These are phyloP conservation scores for Silene uniflora DNA, from an alignment of 148 eudicot genomes.

Conservation along the genomic window DNA sequence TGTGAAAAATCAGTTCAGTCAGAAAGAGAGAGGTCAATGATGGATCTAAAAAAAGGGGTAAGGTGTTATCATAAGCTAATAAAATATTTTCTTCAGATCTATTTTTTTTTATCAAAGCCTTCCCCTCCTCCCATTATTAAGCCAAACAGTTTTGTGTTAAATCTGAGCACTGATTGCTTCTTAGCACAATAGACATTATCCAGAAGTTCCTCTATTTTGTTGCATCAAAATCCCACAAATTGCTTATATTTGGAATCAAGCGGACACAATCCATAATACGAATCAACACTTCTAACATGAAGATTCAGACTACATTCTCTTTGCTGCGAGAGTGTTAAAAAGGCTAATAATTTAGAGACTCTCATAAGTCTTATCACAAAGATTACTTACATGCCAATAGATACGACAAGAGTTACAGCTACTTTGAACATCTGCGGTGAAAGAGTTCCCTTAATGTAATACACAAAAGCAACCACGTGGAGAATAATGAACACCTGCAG, in stretches of 20 bases:
- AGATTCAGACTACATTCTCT: neutral
- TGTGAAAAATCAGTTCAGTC: too few species aligned
- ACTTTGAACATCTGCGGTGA: slow-evolving; percentile 92
- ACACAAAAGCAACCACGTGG: slow-evolving; percentile 93
- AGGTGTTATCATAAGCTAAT: too few species aligned
- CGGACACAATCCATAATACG: neutral
- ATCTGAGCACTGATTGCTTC: neutral
- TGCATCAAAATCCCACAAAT: too few species aligned
- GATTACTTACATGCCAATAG: slow-evolving; percentile 77
- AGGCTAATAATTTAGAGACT: neutral
- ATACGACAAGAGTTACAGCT: slow-evolving; percentile 84
- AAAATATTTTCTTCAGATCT: too few species aligned
- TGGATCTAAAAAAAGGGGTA: too few species aligned
- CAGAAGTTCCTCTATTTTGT: too few species aligned
- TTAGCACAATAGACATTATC: too few species aligned
- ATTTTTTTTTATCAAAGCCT: too few species aligned
- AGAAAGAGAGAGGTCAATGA: too few species aligned
- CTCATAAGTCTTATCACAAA: neutral
- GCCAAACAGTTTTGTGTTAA: too few species aligned
- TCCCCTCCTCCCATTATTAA: too few species aligned
- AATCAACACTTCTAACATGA: neutral
- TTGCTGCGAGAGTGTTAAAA: neutral
- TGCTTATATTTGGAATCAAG: neutral
- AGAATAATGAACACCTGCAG: slow-evolving; percentile 88
- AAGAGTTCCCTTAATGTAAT: slow-evolving; percentile 85